Evolutionary conservation across 768 basidiomycete species (phyloP).

Genomic region (Auricularia auricula-judae): DNA sequence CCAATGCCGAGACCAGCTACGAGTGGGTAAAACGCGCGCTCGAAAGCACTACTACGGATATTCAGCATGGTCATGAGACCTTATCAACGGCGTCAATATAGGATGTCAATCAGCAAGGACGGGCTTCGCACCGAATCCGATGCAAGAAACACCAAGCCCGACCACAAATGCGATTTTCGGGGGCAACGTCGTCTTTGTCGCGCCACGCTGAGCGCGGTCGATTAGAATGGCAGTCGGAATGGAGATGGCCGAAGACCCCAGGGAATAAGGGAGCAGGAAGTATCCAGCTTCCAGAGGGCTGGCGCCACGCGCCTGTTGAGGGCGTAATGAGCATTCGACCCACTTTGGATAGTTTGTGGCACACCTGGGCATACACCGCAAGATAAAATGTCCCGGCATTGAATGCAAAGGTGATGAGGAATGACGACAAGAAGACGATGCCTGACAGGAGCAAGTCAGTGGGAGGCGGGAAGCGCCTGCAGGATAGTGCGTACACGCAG

Average conservation of each 20-base stretch:
- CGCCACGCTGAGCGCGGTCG: conserved; percentile 48
- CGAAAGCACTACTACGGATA: conserved; percentile 32
- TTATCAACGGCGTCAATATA: conserved; percentile 20
- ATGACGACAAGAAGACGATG: conserved; percentile 53
- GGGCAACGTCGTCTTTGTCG: conserved; percentile 39
- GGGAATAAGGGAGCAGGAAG: conserved; percentile 70
- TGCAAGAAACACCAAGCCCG: conserved; percentile 53
- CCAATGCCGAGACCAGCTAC: conserved; percentile 70
- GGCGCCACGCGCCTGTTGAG: conserved; percentile 40
- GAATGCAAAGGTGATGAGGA: conserved; percentile 76
- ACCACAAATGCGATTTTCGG: conserved; percentile 53
- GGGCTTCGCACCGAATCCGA: conserved; percentile 56
- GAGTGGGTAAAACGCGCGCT: conserved; percentile 50
- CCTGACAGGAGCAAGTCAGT: conserved; percentile 27
- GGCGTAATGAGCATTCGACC: conserved; percentile 31
- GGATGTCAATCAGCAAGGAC: conserved; percentile 7
- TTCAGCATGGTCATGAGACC: conserved; percentile 58
- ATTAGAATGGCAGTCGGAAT: conserved; percentile 83
- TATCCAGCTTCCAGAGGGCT: conserved; percentile 66
- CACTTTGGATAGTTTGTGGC: background rate
- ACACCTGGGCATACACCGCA: conserved; percentile 71
- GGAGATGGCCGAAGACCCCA: conserved; percentile 75
- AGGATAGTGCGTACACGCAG: conserved; percentile 37
- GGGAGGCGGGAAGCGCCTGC: background rate
- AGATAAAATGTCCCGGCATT: conserved; percentile 82